These are phyloP conservation scores for Heritiera littoralis DNA, from an alignment of 345 rosid species.

Conservation along the genomic window DNA sequence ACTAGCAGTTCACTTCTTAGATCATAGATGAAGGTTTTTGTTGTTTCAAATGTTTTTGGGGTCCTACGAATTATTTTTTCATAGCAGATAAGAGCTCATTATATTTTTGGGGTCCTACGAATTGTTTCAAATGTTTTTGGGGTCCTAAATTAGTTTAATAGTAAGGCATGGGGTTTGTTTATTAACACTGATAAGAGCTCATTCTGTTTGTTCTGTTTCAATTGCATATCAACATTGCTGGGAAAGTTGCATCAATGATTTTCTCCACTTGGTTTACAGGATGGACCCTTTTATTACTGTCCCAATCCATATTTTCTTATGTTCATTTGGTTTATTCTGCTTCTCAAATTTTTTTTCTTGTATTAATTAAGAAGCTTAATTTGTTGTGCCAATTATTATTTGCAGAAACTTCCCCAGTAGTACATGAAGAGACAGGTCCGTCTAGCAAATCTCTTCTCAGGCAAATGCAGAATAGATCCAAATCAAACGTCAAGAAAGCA, in stretches of 20 bases:
- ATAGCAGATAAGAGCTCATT: too few relatives aligned
- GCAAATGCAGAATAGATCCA: conserved; percentile 39
- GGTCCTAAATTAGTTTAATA: too few relatives aligned
- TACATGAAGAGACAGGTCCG: too few relatives aligned
- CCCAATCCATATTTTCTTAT: background rate
- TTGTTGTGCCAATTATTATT: too few relatives aligned
- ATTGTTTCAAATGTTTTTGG: too few relatives aligned
- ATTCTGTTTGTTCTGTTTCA: background rate
- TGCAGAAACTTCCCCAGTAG: too few relatives aligned
- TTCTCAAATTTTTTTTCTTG: background rate
- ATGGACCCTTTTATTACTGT: background rate
- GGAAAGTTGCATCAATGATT: background rate
- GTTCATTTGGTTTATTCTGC: background rate
- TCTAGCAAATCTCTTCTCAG: conserved; percentile 37
- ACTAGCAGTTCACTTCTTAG: background rate
- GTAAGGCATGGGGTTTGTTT: background rate
- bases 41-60: too few relatives aligned
- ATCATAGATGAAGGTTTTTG: background rate
- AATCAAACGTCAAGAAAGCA: conserved; percentile 45
- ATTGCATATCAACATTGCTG: background rate
- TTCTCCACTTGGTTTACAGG: background rate
- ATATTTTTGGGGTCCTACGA: too few relatives aligned
- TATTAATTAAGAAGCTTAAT: too few relatives aligned
- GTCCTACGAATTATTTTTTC: too few relatives aligned
- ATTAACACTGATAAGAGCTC: background rate